These are phyloP conservation scores for Colletotrichum tabaci DNA, from an alignment of 2,329 filamentous ascomycete species.

Conservation along the genomic window DNA sequence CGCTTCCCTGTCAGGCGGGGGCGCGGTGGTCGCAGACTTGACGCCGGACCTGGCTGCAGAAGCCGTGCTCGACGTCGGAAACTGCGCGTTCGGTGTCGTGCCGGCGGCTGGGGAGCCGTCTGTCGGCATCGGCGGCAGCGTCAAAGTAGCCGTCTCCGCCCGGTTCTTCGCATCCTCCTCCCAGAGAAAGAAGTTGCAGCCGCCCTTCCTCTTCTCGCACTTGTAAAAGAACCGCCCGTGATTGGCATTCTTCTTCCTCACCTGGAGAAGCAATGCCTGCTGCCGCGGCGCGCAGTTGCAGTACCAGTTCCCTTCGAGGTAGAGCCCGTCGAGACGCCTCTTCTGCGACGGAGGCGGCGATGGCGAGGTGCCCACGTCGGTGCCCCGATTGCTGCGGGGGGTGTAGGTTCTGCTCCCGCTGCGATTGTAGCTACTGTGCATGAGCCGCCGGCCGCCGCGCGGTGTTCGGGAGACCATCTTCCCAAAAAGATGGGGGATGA, in stretches of 20 bases:
- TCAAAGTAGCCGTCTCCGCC: slow-evolving; percentile 28
- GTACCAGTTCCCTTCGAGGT: slow-evolving; percentile 53
- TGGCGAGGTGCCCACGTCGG: slow-evolving; percentile 7
- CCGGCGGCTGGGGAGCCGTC: neutral
- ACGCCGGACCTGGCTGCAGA: neutral
- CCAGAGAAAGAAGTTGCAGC: slow-evolving; percentile 63
- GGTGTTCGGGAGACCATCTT: slow-evolving; percentile 31
- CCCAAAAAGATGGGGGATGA: neutral
- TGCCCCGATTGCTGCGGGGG: neutral
- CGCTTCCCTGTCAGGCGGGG: slow-evolving; percentile 48
- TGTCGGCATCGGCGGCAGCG: slow-evolving; percentile 33
- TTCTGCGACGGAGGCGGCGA: slow-evolving; percentile 45
- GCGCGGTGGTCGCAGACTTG: slow-evolving; percentile 39
- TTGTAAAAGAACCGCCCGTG: slow-evolving; percentile 60
- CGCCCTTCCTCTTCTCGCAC: slow-evolving; percentile 51
- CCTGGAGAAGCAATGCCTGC: slow-evolving; percentile 53
- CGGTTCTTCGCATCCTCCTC: slow-evolving; percentile 53
- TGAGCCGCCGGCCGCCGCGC: slow-evolving; percentile 30
- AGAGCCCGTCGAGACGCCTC: slow-evolving; percentile 53
- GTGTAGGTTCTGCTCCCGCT: slow-evolving; percentile 4
- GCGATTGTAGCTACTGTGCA: slow-evolving; percentile 16
- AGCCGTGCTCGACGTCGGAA: slow-evolving; percentile 43
- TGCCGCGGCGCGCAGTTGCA: slow-evolving; percentile 61
- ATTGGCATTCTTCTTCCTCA: slow-evolving; percentile 57
- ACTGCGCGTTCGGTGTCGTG: neutral